Base-by-base conservation (phyloP, 305 asterid species). In the Fraxinus nigra region DNA sequence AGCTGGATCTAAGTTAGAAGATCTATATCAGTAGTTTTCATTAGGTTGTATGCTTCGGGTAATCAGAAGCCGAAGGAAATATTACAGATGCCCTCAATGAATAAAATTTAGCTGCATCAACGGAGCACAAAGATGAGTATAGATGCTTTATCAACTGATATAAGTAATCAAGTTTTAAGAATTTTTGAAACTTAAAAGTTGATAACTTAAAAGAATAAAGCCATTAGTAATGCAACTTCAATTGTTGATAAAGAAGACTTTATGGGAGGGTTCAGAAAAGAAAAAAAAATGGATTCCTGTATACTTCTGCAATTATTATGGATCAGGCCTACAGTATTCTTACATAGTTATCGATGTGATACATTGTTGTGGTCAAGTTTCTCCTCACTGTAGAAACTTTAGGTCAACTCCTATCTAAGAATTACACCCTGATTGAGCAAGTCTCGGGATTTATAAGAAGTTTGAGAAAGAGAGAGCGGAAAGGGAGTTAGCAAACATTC, bases 201-300 rank as follows among this genome's bases (percentile, higher is more conserved):
- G 40, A 56, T 67, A 61, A 56, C 56, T 63, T 20, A 16, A 16
- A 70, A 70, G 24, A 70, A 65, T 59, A 33, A 34, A 63, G 37
- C 72, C 73, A 78, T 48, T 54, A 40, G 72, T 35, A 40, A 76
- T 26, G 72, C 37, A 65, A 70, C 67, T 26, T 72, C 38, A 54
- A 38, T 16, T 72, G 84, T 75, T 85, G 70, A 85, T 24, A 76
- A 74, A 82, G 59, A 63, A 75, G 59, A 72, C 61, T 81, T 80
- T 78, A 22, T 56, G 30, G 77, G 61, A 18, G 78, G 76, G 72
- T 75, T 67, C 69, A 78, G 32, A 34, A 32, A 79, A 75, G 16
- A 61, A 74, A 51, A 48, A 65, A 20, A 35, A 46, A 43, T 11
- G 38, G 75, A 77, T 28, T 79, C 72, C 54, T 16, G 54, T 56